Evolutionary conservation across 441 rosid species (phyloP).

Genomic region (Corymbia calophylla): DNA sequence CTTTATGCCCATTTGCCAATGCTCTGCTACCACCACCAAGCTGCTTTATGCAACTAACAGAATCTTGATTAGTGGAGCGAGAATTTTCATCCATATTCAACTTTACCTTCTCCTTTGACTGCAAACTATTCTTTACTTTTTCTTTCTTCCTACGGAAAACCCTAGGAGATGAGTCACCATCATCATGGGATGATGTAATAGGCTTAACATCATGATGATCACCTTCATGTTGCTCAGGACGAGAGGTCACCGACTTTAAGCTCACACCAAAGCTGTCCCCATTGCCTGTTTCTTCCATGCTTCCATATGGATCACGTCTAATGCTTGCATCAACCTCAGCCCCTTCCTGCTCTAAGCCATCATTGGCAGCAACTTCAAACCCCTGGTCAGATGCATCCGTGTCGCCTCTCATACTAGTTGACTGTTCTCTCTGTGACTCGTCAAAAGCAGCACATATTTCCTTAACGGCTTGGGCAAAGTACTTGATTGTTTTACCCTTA

Average conservation of each 20-base stretch:
- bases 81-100: conserved; percentile 26
- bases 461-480: conserved; percentile 76
- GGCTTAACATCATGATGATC: conserved; percentile 46
- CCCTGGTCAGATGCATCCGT: conserved; percentile 26
- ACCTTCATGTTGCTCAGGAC: conserved; percentile 21
- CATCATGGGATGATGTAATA: conserved; percentile 25
- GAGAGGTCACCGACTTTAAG: conserved; percentile 31
- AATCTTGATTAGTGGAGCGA: conserved; percentile 20
- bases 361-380: conserved; percentile 35
- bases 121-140: conserved; percentile 26
- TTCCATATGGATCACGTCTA: conserved; percentile 11
- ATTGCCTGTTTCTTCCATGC: conserved; percentile 25
- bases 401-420: conserved; percentile 33
- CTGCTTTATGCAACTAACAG: conserved; percentile 22
- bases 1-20: conserved; percentile 28
- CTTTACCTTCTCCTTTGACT: conserved; percentile 17
- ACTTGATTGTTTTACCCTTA: conserved; percentile 64
- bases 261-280: conserved; percentile 27
- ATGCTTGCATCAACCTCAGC: conserved; percentile 29
- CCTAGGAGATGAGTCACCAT: conserved; percentile 23
- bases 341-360: conserved; percentile 38
- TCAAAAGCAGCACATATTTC: conserved; percentile 82
- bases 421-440: conserved; percentile 43
- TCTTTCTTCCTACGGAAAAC: conserved; percentile 32
- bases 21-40: conserved; percentile 27